Conservation (phyloP, 495 filamentous ascomycete species). For the Penicillium maclennaniae region DNA sequence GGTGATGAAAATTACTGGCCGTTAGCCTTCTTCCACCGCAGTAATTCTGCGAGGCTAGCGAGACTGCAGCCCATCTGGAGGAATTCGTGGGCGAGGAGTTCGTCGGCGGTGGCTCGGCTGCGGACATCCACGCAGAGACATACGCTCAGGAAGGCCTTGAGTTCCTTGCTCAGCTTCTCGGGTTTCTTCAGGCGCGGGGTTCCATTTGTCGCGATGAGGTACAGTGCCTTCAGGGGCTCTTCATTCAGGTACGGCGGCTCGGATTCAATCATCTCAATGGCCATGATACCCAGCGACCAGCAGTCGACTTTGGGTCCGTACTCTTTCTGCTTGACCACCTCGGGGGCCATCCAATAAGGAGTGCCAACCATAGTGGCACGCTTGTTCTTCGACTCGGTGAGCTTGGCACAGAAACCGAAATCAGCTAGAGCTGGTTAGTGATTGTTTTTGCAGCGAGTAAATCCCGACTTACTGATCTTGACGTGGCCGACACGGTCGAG, state of each 20-base stretch:
- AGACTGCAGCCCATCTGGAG: constrained; percentile 64
- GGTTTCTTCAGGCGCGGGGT: constrained; percentile 96
- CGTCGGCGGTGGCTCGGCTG: constrained; percentile 83
- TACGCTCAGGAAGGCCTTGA: constrained; percentile 91
- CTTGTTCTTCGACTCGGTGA: constrained; percentile 94
- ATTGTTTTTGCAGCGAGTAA: neutral
- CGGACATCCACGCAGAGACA: constrained; percentile 96
- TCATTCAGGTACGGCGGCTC: constrained; percentile 98
- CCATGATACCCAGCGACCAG: constrained; percentile 99
- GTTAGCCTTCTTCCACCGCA: constrained; percentile 61
- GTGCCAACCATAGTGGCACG: constrained; percentile 99
- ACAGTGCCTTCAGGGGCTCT: constrained; percentile 92
- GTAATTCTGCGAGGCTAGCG: constrained; percentile 75
- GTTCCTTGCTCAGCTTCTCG: constrained; percentile 91
- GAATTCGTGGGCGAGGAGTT: constrained; percentile 82
- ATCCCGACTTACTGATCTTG: constrained; percentile 78
- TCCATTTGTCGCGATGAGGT: constrained; percentile 95
- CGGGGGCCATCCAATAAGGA: constrained; percentile 99
- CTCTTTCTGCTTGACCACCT: constrained; percentile 98
- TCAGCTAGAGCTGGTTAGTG: constrained; percentile 58
- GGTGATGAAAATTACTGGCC: constrained; percentile 29
- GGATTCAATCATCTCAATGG: constrained; percentile 99
- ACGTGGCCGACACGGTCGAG: constrained; percentile 91
- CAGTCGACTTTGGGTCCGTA: constrained; percentile 98
- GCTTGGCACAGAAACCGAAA: constrained; percentile 98